Evolutionary conservation across 1,284 basidiomycete species (phyloP), one percentile per base, ranked within the genome.

Genomic region (Melampsora abietis-canadensis): DNA sequence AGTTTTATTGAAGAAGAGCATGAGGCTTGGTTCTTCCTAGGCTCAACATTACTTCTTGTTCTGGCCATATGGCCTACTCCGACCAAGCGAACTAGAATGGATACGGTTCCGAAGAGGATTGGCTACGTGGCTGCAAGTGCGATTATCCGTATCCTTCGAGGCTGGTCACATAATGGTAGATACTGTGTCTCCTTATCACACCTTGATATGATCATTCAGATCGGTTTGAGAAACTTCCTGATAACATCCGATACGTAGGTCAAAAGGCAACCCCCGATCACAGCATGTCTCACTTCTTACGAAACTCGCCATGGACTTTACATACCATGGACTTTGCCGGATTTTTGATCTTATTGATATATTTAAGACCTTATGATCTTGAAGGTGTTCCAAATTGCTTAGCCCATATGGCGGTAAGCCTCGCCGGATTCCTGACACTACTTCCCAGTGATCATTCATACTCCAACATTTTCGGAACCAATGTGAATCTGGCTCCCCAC

Each of bases 1-100:
- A 78, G 77, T 63, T 78, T 78, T 57, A 76, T 79, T 48, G 78
- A 79, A 63, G 78, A 79, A 60, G 78, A 79, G 65, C 78, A 79
- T 59, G 76, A 78, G 44, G 65, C 67, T 19, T 77, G 76, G 76
- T 79, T 75, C 66, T 78, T 79, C 51, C n/a, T 64, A 4, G 64
- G 68, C 4, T 63, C 70, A 15, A 77, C 77, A 0, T 54, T 37
- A 0, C 15, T 76, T 12, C 0, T 75, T 0, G 2, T 76, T 0
- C 30, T 76, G 0, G 59, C 69, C 0, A 34, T 66, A 19, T 27
- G 47, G 17, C 54, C 63, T 7, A 21, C 30, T 59, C 34, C 48
- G 6, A 54, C 27, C 15, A 31, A 60, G 21, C 30, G 8, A 34
- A 62, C 30, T 17, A 34, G 19, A 34, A 19, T 34, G 27, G 30